phyloP scores from a whole-genome alignment of 257 asterid genomes.

The Penstemon davidsonii region DNA sequence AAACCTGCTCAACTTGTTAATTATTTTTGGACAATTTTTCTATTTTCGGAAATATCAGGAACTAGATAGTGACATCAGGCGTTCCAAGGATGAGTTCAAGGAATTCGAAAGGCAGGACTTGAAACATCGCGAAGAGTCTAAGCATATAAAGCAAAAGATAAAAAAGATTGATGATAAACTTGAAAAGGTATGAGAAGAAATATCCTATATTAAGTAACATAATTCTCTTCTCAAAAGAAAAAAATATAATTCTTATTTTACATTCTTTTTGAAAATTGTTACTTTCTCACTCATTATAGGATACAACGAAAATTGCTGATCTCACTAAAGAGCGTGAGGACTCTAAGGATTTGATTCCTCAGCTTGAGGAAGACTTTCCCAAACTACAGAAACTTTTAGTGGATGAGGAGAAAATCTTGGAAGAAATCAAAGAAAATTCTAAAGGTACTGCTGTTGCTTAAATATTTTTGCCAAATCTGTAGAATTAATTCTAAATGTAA shows the following conservation, averaged over 20 bases:
- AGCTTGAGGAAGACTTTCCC: conserved; percentile 73
- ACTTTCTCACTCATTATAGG: conserved; percentile 43
- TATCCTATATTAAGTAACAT: conserved; percentile 1
- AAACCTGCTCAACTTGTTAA: conserved; percentile 1
- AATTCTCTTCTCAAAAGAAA: not conserved
- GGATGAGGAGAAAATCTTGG: conserved; percentile 76
- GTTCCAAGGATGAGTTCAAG: conserved; percentile 77
- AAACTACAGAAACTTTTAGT: conserved; percentile 60
- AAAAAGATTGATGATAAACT: conserved; percentile 76
- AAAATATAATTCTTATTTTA: not conserved
- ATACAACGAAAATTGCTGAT: conserved; percentile 60
- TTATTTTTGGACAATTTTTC: conserved; percentile 10
- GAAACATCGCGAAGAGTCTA: conserved; percentile 77
- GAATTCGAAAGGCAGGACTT: conserved; percentile 95
- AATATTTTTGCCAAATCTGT: not conserved
- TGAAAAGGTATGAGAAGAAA: conserved; percentile 63
- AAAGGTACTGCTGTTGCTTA: conserved; percentile 49
- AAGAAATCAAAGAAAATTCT: conserved; percentile 73
- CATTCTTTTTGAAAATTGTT: conserved; percentile 2
- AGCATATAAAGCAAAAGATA: conserved; percentile 83
- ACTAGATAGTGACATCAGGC: conserved; percentile 60
- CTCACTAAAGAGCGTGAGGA: conserved; percentile 74
- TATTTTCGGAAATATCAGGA: conserved; percentile 47
- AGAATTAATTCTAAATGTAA: not conserved
- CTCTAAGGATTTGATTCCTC: conserved; percentile 72